These are phyloP conservation scores for Garcia nutans DNA, from an alignment of 345 rosid species.

Conservation along the genomic window DNA sequence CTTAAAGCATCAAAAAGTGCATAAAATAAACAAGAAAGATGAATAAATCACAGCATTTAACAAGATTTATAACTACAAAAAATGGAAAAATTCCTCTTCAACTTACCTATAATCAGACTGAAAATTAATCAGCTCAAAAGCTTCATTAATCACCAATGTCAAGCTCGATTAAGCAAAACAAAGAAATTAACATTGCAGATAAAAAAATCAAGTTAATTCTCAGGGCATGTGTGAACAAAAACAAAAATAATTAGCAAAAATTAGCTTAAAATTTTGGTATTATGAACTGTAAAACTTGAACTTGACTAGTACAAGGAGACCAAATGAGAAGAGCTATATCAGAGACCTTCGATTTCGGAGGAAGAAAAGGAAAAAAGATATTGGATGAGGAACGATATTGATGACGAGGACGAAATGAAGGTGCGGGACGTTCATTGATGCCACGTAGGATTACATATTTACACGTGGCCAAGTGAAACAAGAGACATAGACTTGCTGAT, in stretches of 20 bases:
- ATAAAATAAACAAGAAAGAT: conserved; percentile 10
- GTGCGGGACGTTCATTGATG: conserved; percentile 19
- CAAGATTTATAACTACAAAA: neutral
- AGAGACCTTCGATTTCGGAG: conserved; percentile 23
- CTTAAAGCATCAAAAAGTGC: conserved; percentile 8
- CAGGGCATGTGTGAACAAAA: neutral
- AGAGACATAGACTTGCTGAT: conserved; percentile 25
- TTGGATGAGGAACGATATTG: conserved; percentile 16
- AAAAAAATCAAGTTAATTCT: conserved; percentile 10
- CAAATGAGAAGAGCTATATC: conserved; percentile 16
- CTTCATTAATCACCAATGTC: conserved; percentile 26
- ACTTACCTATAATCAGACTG: conserved; percentile 21
- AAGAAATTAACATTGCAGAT: conserved; percentile 14
- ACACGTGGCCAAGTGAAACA: conserved; percentile 24
- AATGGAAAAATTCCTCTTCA: neutral
- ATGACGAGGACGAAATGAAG: conserved; percentile 55
- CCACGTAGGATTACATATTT: conserved; percentile 42
- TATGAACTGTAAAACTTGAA: neutral
- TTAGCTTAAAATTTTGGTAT: neutral
- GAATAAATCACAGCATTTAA: neutral
- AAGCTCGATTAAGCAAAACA: conserved; percentile 21
- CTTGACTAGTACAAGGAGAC: conserved; percentile 23
- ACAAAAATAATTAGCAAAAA: conserved; percentile 13
- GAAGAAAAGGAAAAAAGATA: conserved; percentile 17
- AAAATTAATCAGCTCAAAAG: conserved; percentile 20